Evolutionary conservation across 1,139 yeast genomes (phyloP), one percentile per base, ranked within the genome.

Genomic region (Arxiozyma telluris): DNA sequence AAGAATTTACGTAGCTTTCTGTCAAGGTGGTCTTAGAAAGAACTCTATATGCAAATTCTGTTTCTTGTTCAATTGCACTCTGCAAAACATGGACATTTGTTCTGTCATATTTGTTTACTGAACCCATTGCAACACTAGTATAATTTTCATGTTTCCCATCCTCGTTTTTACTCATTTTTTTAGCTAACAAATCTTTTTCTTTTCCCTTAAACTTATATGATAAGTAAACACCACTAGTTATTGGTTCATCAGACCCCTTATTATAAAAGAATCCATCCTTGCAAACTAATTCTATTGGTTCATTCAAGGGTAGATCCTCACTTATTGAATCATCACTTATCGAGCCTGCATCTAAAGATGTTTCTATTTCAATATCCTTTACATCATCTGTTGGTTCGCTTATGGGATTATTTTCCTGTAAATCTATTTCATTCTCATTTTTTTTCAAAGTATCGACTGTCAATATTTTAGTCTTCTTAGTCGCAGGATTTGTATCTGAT

Each of bases 1-100:
- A 55, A 17, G 68, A 63, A 50, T 67, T 67, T 41, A 67, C 69
- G 53, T 66, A 67, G 43, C 60, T 64, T 55, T 67, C 70, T 2
- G 70, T 67, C 41, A 67, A 53, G 1, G 66, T 65, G 3, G 65
- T 66, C 20, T 60, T 60, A 49, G 64, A 58, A 41, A 67, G 52
- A 7, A 66, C 59, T 18, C 56, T 52, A 51, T 60, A 64, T 0
- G 70, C 64, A 39, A 58, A 49, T 43, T 63, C 65, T 1, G 68
- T 61, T 53, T 67, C 71, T 15, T 51, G 46, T 27, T 64, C 66
- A 39, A 66, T 60, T 17, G 60, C 65, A 1, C 62, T 61, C 47
- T 63, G 63, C 39, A 67, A 56, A 45, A 59, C 59, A 52, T 65
- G 66, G 1, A 68, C 64, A 52, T 65, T 66, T 54, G 62, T 64